These are phyloP conservation scores for Solanum bulbocastanum DNA, from an alignment of 257 asterid species.

Conservation along the genomic window DNA sequence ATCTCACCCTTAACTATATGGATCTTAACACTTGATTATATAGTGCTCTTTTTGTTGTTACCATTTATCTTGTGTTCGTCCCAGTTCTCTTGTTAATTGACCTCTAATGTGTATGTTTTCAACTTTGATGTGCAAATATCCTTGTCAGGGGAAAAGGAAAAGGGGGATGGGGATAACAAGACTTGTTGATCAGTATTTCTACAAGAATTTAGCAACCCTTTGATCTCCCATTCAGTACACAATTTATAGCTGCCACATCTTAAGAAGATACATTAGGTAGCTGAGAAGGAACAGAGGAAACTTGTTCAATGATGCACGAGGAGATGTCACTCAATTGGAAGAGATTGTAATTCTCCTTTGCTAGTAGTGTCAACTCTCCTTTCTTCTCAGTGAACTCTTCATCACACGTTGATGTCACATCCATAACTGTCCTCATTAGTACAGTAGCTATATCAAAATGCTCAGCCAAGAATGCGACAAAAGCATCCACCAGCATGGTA, in stretches of 20 bases:
- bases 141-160: not conserved
- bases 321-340: conserved; percentile 9
- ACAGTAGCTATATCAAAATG: conserved; percentile 6
- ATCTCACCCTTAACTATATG: not conserved
- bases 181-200: not conserved
- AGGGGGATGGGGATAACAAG: not conserved
- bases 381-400: conserved; percentile 15
- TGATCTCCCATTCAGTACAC: not conserved
- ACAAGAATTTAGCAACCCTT: not conserved
- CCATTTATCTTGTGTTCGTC: not conserved
- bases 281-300: not conserved
- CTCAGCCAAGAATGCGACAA: not conserved
- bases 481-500: not conserved
- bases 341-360: conserved; percentile 10
- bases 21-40: not conserved
- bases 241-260: not conserved
- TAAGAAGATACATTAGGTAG: not conserved
- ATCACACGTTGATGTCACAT: conserved; percentile 3
- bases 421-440: conserved; percentile 10
- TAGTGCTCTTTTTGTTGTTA: not conserved
- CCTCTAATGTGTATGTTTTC: not conserved
- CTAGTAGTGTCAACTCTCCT: conserved; percentile 2
- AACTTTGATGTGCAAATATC: not conserved
- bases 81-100: not conserved
- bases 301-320: conserved; percentile 7